phyloP scores from a whole-genome alignment of 23 red algal species.

The Gracilariopsis chorda region DNA sequence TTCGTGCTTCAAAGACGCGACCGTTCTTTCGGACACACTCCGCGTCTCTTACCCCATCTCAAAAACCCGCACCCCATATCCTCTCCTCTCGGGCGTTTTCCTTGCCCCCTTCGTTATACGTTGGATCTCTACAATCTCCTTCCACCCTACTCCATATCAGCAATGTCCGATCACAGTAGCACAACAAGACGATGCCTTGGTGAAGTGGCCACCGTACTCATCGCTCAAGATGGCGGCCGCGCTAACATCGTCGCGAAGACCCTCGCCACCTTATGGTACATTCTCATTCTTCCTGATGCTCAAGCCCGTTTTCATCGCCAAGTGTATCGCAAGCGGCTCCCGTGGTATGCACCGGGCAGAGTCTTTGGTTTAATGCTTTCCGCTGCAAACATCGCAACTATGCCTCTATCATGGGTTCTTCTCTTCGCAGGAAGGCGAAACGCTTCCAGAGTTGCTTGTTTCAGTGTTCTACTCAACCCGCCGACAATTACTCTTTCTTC shows the following conservation, averaged over 20 bases:
- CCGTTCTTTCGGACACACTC: too few species aligned
- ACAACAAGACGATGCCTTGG: slow-evolving; percentile 16
- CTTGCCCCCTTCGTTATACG: too few species aligned
- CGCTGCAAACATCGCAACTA: slow-evolving; percentile 43
- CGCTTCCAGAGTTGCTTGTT: slow-evolving; percentile 21
- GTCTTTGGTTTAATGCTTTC: slow-evolving; percentile 31
- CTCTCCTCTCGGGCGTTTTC: too few species aligned
- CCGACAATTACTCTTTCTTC: slow-evolving; percentile 8
- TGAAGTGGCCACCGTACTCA: slow-evolving; percentile 20
- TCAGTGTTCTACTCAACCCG: slow-evolving; percentile 44
- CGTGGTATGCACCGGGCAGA: slow-evolving; percentile 33
- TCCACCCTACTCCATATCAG: too few species aligned
- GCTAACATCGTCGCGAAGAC: slow-evolving; percentile 31
- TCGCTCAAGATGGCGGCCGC: slow-evolving; percentile 21
- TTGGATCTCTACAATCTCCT: too few species aligned
- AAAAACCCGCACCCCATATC: too few species aligned
- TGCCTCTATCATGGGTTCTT: slow-evolving; percentile 31
- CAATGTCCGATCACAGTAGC: background rate
- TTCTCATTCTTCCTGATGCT: slow-evolving; percentile 31
- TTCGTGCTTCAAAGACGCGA: too few species aligned
- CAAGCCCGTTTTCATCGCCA: slow-evolving; percentile 44
- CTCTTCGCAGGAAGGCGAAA: slow-evolving; percentile 48
- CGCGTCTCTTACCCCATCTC: too few species aligned
- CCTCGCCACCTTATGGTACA: slow-evolving; percentile 45
- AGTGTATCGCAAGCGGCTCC: slow-evolving; percentile 41